Conservation (phyloP, 257 asterid species). For the Capsicum chinense region DNA sequence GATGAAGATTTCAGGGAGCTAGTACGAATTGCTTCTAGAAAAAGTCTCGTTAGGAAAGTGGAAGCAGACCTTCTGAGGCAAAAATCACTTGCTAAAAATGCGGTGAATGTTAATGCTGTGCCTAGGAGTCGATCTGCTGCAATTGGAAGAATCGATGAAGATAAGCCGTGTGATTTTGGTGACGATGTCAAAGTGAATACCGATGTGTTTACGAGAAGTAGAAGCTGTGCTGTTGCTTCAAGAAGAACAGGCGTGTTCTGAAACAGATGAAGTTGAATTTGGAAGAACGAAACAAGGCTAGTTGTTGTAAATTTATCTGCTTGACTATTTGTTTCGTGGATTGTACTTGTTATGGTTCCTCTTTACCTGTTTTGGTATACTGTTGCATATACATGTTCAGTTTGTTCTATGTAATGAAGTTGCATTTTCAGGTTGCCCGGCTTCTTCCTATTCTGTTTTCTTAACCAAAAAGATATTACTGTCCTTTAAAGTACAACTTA, state of each 20-base stretch:
- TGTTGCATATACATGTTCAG: neutral
- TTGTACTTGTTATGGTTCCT: neutral
- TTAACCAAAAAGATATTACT: neutral
- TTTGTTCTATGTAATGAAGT: neutral
- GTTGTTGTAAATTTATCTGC: neutral
- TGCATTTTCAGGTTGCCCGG: neutral
- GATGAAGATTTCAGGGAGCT: slow-evolving; percentile 34
- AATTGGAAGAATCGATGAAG: slow-evolving; percentile 70
- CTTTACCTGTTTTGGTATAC: neutral
- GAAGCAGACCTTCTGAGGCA: neutral
- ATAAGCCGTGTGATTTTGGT: slow-evolving; percentile 51
- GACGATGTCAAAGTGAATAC: slow-evolving; percentile 36
- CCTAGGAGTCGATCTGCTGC: slow-evolving; percentile 55
- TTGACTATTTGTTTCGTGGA: neutral
- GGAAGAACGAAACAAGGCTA: neutral
- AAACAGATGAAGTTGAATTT: neutral
- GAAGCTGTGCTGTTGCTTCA: slow-evolving; percentile 44
- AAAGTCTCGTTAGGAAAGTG: neutral
- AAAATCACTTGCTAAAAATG: neutral
- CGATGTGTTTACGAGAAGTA: slow-evolving; percentile 46
- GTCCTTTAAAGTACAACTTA: neutral
- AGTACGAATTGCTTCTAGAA: slow-evolving; percentile 25
- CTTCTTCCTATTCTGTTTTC: neutral
- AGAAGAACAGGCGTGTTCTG: slow-evolving; percentile 27
- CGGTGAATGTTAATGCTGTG: slow-evolving; percentile 13